These are phyloP conservation scores for Xylaria sp. DNA, from an alignment of 2,329 filamentous ascomycete genomes.

Conservation along the genomic window DNA sequence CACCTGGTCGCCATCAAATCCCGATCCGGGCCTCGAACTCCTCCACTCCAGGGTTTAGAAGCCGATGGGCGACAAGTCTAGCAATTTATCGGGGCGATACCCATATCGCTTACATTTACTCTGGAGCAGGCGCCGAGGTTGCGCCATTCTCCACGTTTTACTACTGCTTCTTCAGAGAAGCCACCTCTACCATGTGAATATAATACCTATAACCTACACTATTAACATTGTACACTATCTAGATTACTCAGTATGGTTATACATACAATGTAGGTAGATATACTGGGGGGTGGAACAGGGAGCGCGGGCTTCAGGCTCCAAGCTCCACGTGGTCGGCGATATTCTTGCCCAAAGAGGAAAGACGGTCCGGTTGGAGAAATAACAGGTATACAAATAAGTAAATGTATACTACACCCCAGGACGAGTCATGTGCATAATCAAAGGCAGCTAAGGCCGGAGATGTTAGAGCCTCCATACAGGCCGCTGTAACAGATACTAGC, in stretches of 20 bases:
- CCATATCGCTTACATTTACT: slow-evolving; percentile 7
- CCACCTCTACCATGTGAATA: slow-evolving; percentile 10
- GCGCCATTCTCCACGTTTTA: slow-evolving; percentile 28
- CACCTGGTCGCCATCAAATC: background rate
- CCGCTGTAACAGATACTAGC: background rate
- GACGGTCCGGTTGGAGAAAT: slow-evolving; percentile 25
- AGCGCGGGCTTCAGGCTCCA: slow-evolving; percentile 2
- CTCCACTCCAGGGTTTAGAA: slow-evolving; percentile 22
- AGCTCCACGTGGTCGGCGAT: slow-evolving; percentile 21
- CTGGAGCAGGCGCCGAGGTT: slow-evolving; percentile 28
- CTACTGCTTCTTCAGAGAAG: background rate
- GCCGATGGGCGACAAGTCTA: slow-evolving; percentile 1
- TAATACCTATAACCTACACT: background rate
- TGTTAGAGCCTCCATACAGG: background rate
- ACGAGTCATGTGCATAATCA: slow-evolving; percentile 13
- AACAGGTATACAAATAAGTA: background rate
- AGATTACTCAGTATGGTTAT: background rate
- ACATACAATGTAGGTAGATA: background rate
- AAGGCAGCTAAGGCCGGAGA: background rate
- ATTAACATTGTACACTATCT: slow-evolving; percentile 7
- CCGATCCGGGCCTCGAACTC: background rate
- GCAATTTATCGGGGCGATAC: slow-evolving; percentile 2
- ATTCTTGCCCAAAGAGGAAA: slow-evolving; percentile 20
- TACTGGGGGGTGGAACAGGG: background rate
- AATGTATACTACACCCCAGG: slow-evolving; percentile 1